These are phyloP conservation scores for Prunella vulgaris DNA, from an alignment of 257 asterid genomes.

Conservation along the genomic window DNA sequence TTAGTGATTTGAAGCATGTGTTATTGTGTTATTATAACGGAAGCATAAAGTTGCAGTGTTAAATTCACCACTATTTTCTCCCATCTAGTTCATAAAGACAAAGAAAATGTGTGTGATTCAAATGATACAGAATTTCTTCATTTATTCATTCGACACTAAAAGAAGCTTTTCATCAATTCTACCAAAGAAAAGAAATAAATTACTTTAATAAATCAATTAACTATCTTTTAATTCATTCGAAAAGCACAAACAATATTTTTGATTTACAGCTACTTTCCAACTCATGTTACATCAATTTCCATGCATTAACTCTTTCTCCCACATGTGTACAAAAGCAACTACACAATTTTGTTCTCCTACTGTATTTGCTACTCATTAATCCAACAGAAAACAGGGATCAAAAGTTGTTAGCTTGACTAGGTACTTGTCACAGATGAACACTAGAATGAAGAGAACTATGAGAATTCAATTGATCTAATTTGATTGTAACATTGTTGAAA, in stretches of 20 bases:
- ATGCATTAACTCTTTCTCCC: not conserved
- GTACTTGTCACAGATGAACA: not conserved
- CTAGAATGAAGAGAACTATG: not conserved
- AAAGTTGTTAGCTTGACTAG: not conserved
- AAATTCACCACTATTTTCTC: not conserved
- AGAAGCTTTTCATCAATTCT: not conserved
- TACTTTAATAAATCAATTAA: not conserved
- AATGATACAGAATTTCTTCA: not conserved
- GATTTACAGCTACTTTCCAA: not conserved
- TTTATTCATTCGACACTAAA: not conserved
- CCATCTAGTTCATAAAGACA: not conserved
- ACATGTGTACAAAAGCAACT: not conserved
- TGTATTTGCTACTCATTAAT: not conserved
- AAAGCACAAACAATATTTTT: not conserved
- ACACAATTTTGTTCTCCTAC: not conserved
- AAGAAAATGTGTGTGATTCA: no score
- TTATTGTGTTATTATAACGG: not conserved
- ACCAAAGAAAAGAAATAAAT: not conserved
- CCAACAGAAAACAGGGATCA: not conserved
- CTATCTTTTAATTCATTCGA: not conserved
- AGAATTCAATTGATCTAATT: not conserved
- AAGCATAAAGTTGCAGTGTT: not conserved
- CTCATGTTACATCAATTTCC: not conserved
- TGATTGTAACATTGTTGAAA: not conserved
- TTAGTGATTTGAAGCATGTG: not conserved